Evolutionary conservation across 352 stramenopile species (phyloP).

Genomic region (Pilasporangium apinafurcum): DNA sequence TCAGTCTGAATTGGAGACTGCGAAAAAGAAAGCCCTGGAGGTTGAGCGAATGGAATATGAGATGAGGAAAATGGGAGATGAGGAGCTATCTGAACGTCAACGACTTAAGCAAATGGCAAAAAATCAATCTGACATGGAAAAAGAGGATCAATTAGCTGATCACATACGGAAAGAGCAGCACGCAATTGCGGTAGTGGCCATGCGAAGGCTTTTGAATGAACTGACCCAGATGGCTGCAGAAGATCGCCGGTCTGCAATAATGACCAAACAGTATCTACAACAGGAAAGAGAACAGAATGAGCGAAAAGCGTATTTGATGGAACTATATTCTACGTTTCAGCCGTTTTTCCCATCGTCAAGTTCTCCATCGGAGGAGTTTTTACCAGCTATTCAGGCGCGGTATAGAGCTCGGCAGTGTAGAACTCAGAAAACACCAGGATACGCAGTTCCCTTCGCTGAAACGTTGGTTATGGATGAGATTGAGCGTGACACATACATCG

Average conservation of each 20-base stretch:
- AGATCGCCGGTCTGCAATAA: constrained; percentile 26
- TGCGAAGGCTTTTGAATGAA: constrained; percentile 35
- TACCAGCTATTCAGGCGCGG: constrained; percentile 39
- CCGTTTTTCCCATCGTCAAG: constrained; percentile 41
- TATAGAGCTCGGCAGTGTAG: constrained; percentile 20
- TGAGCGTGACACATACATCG: constrained; percentile 40
- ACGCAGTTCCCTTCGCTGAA: constrained; percentile 31
- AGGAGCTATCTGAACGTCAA: constrained; percentile 26
- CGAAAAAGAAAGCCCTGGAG: constrained; percentile 26
- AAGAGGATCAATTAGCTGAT: constrained; percentile 29
- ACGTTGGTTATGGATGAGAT: constrained; percentile 34
- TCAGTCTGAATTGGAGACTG: constrained; percentile 47
- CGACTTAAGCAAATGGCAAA: constrained; percentile 17
- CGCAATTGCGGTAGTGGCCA: constrained; percentile 14
- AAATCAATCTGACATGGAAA: constrained; percentile 33
- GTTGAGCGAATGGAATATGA: constrained; percentile 10
- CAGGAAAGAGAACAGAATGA: constrained; percentile 17
- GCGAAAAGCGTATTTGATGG: constrained; percentile 23
- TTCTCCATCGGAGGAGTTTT: constrained; percentile 32
- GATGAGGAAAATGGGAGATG: constrained; percentile 17
- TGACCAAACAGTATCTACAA: constrained; percentile 17
- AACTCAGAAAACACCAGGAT: constrained; percentile 14
- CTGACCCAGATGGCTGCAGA: constrained; percentile 40
- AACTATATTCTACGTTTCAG: constrained; percentile 51
- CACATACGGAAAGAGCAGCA: constrained; percentile 16